Percentiles rank a stretch among this genome's conserved stretches.
Evolutionary conservation across 1,139 yeast species (phyloP).

Genomic region (Scheffersomyces illinoinensis): DNA sequence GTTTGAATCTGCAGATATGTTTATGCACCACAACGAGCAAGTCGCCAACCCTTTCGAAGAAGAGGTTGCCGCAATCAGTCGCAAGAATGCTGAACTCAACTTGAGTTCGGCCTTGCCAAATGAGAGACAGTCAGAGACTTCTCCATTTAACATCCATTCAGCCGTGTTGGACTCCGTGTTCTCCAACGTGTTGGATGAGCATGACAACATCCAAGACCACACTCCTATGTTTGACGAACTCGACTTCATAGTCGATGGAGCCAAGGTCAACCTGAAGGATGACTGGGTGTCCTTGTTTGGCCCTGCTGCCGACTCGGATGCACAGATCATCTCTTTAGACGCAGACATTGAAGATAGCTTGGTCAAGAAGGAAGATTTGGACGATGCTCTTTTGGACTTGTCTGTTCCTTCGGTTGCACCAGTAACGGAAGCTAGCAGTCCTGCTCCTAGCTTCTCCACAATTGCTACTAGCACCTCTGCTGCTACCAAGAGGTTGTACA

Average conservation of each 20-base stretch:
- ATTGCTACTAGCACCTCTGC: not conserved
- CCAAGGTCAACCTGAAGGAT: conserved; percentile 47
- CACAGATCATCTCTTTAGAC: conserved; percentile 1
- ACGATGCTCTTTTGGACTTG: conserved; percentile 14
- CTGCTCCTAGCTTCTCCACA: not conserved
- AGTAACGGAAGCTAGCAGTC: not conserved
- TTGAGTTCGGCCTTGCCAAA: conserved; percentile 14
- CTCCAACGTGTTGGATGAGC: conserved; percentile 45
- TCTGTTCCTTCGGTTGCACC: conserved; percentile 1
- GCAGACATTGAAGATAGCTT: conserved; percentile 10
- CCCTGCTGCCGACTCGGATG: conserved; percentile 6
- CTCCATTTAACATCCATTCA: conserved; percentile 57
- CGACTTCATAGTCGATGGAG: conserved; percentile 47
- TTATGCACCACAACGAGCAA: conserved; percentile 12
- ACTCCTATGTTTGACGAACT: conserved; percentile 70
- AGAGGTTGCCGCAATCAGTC: conserved; percentile 3
- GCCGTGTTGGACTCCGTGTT: conserved; percentile 65
- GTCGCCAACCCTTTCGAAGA: conserved; percentile 5
- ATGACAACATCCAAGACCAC: conserved; percentile 39
- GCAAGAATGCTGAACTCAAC: not conserved
- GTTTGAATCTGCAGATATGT: conserved; percentile 28
- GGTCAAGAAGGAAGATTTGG: conserved; percentile 21
- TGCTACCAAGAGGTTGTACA: conserved; percentile 24
- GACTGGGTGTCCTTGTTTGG: conserved; percentile 70
- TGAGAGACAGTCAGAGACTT: conserved; percentile 9